Evolutionary conservation across 2,329 filamentous ascomycete species (phyloP), one percentile per base, ranked within the genome.

Genomic region (Hymenoscyphus fraxineus): DNA sequence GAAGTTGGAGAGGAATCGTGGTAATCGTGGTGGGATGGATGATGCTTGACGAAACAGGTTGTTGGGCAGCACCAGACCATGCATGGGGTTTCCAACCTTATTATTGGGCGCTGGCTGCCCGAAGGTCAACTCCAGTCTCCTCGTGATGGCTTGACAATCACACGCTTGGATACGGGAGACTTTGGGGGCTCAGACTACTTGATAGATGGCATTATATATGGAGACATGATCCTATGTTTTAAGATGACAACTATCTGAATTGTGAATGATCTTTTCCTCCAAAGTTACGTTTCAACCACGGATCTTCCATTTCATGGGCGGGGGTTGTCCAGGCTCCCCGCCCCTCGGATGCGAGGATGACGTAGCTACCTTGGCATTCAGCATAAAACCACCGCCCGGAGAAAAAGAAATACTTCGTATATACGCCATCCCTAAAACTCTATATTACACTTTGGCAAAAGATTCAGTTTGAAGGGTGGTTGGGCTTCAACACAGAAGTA

Each of bases 21-120:
- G 35, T 35, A 35, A 35, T 7, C 54, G 64, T 31, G 32, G 35
- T 66, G 63, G 44, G 55, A 54, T 59, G 63, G 58, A 58, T 60
- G 59, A 58, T 65, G 64, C 41, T 64, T 41, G 59, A 47, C 55
- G 55, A 67, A 68, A 65, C 63, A 51, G 64, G 66, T 64, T 51
- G 44, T 63, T 67, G 27, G 60, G 44, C 44, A 51, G 35, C 35
- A 35, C 35, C 35, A 35, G 35, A 35, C n/a, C 44, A 51, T 22
- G 44, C 44, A 51, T 19, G 22, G 44, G 44, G 44, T 51, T 51
- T 19, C 19, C 19, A n/a, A 16, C 44, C 19, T 22, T 59, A 56
- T 54, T n/a, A 66, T 67, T 67, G 66, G 64, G 64, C 60, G 64
- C 56, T 19, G 13, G 39, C 51, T n/a, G 60, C 59, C 59, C 55